Conservation (phyloP, 1,139 yeast genomes). For the Suhomyces atakaporum region DNA sequence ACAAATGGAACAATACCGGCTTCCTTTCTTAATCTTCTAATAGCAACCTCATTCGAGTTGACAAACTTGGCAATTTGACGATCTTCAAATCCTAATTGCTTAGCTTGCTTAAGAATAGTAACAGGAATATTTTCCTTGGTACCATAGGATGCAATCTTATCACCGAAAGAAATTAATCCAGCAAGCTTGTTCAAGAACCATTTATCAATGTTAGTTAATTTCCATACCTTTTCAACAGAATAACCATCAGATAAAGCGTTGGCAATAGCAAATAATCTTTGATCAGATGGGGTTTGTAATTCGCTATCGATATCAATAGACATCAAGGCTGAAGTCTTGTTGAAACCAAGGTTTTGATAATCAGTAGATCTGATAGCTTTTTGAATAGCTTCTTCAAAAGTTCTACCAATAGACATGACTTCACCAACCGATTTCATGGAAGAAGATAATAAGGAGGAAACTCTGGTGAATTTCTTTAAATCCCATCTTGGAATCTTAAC, state of each 20-base stretch:
- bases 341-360: slow-evolving; percentile 92
- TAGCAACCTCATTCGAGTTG: slow-evolving; percentile 89
- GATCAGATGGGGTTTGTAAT: slow-evolving; percentile 93
- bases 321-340: slow-evolving; percentile 81
- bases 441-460: slow-evolving; percentile 82
- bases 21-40: slow-evolving; percentile 87
- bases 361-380: slow-evolving; percentile 97
- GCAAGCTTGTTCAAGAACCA: slow-evolving; percentile 93
- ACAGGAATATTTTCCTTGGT: slow-evolving; percentile 62
- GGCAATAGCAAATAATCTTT: slow-evolving; percentile 94
- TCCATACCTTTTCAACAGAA: slow-evolving; percentile 90
- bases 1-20: slow-evolving; percentile 89
- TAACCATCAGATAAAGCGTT: slow-evolving; percentile 86
- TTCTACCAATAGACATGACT: slow-evolving; percentile 97
- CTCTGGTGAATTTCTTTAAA: slow-evolving; percentile 92
- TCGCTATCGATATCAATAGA: slow-evolving; percentile 88
- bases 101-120: slow-evolving; percentile 74
- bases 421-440: slow-evolving; percentile 99
- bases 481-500: slow-evolving; percentile 99
- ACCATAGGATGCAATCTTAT: slow-evolving; percentile 60
- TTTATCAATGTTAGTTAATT: slow-evolving; percentile 89
- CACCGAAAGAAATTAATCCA: slow-evolving; percentile 69
- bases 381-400: slow-evolving; percentile 97
- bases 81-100: slow-evolving; percentile 96
- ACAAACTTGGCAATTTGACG: slow-evolving; percentile 92